phyloP scores from a whole-genome alignment of 169 alveolate genomes.

The Plasmodium cynomolgi region DNA sequence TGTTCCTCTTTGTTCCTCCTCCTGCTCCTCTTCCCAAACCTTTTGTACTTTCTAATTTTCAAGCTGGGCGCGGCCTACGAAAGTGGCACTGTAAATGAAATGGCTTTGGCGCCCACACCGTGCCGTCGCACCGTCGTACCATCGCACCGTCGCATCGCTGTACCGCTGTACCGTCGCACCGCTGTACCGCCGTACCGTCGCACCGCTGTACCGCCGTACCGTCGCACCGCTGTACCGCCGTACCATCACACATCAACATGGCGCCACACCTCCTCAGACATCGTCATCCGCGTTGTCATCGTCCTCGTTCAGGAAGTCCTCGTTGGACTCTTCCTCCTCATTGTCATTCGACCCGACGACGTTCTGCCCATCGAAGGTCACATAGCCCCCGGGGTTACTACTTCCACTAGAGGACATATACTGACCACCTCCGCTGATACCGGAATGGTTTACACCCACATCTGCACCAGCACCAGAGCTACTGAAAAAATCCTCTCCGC shows the following conservation, averaged over 20 bases:
- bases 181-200: too few relatives aligned
- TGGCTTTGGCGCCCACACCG: too few relatives aligned
- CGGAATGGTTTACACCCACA: not conserved
- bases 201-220: too few relatives aligned
- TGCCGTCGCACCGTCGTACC: too few relatives aligned
- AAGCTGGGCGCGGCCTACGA: too few relatives aligned
- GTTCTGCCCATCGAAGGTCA: slow-evolving; percentile 18
- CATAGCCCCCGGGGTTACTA: not conserved
- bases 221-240: too few relatives aligned
- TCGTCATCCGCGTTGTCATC: slow-evolving; percentile 15
- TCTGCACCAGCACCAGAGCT: not conserved
- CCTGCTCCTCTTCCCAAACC: not conserved
- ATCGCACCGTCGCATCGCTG: too few relatives aligned
- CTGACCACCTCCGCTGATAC: not conserved
- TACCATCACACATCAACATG: too few relatives aligned
- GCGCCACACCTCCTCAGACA: not conserved
- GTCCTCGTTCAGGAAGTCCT: slow-evolving; percentile 8
- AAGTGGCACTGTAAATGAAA: too few relatives aligned
- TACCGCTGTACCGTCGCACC: too few relatives aligned
- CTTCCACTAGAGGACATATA: not conserved
- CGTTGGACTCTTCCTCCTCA: slow-evolving; percentile 18
- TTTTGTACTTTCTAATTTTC: too few relatives aligned
- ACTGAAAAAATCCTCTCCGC: not conserved
- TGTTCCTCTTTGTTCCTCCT: not conserved
- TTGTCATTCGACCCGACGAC: not conserved